Evolutionary conservation across 192 early-diverging fungal species (phyloP).

Genomic region (Dissophora globulifera): DNA sequence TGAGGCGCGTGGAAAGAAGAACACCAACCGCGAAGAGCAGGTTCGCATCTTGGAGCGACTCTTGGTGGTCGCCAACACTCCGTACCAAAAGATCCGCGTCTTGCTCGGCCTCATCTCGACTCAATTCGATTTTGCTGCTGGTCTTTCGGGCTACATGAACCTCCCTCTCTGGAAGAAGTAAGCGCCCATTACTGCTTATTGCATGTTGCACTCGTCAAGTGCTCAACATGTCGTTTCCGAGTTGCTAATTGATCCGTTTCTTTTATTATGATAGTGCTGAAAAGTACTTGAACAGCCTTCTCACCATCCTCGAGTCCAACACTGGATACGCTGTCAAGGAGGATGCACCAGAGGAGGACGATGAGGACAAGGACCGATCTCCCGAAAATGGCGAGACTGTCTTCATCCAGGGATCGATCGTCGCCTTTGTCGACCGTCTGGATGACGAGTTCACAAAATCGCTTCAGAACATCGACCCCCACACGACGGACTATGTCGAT

Average conservation of each 20-base stretch:
- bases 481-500: slow-evolving; percentile 95
- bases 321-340: slow-evolving; percentile 76
- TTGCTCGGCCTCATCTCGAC: slow-evolving; percentile 87
- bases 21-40: slow-evolving; percentile 86
- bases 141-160: slow-evolving; percentile 75
- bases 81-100: slow-evolving; percentile 86
- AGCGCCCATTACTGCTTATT: background rate
- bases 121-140: slow-evolving; percentile 85
- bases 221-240: too few species aligned
- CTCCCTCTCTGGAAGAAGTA: slow-evolving; percentile 84
- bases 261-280: too few species aligned
- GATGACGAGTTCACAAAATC: slow-evolving; percentile 98
- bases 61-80: slow-evolving; percentile 67
- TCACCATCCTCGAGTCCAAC: slow-evolving; percentile 82
- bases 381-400: slow-evolving; percentile 64
- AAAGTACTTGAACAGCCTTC: slow-evolving; percentile 79
- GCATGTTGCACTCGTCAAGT: too few species aligned
- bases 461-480: slow-evolving; percentile 96
- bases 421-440: slow-evolving; percentile 90
- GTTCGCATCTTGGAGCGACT: slow-evolving; percentile 76
- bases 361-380: slow-evolving; percentile 67
- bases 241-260: too few species aligned
- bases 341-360: slow-evolving; percentile 72
- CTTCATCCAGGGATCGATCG: slow-evolving; percentile 84
- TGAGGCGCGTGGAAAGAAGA: slow-evolving; percentile 93